Conservation (phyloP, 306 rosid species). For the Castanospermum australe region DNA sequence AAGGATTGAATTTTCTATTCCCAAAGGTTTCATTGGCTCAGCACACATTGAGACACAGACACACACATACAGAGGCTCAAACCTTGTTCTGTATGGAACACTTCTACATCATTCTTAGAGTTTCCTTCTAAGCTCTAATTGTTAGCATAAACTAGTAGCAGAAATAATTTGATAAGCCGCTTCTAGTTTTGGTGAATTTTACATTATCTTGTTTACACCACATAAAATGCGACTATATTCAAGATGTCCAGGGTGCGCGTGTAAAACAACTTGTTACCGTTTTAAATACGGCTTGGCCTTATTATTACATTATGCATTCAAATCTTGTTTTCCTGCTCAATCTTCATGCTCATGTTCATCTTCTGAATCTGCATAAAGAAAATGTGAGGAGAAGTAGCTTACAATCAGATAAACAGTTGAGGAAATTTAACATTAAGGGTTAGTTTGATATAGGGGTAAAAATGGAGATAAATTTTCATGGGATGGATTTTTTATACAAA, state of each 20-base stretch:
- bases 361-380: constrained; percentile 75
- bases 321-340: constrained; percentile 39
- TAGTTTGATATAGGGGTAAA: too few relatives aligned
- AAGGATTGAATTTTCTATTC: too few relatives aligned
- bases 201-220: not conserved
- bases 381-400: not conserved
- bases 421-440: too few relatives aligned
- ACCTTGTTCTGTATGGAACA: constrained; percentile 1
- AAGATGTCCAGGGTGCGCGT: not conserved
- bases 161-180: not conserved
- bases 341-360: constrained; percentile 89
- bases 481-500: too few relatives aligned
- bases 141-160: not conserved
- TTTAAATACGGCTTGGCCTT: constrained; percentile 25
- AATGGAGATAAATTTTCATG: too few relatives aligned
- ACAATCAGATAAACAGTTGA: constrained; percentile 3
- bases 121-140: not conserved
- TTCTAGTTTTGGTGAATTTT: not conserved
- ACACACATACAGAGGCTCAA: too few relatives aligned
- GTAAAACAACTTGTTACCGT: constrained; percentile 8
- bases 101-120: not conserved
- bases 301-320: not conserved
- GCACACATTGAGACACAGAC: too few relatives aligned
- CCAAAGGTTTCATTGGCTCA: too few relatives aligned
- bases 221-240: not conserved